Base-by-base conservation (phyloP, 2,329 filamentous ascomycete genomes). In the Atkinsonella hypoxylon region DNA sequence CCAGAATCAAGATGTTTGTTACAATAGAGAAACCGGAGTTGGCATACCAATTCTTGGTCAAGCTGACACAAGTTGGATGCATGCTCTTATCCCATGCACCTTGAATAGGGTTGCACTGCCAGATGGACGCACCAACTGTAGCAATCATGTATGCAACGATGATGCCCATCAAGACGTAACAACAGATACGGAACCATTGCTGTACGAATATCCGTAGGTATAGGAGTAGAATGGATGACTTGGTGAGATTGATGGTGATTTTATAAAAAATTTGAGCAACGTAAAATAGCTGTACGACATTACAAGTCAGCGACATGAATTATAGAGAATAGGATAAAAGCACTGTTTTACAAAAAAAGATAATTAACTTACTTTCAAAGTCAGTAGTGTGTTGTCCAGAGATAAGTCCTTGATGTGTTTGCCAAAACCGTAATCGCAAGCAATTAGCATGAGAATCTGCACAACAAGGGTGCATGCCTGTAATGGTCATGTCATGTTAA, bases 201-300 rank as follows among this genome's bases (percentile, higher is more conserved):
- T 72, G 66, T 20, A 72, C 63, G 52, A 79, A 79, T 45, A 78
- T 75, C 26, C 74, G 72, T 20, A 76, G 71, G 56, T 78, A 80
- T 17, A 79, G 67, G 3, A 76, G 62, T 7, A 78, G 59, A 48
- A 78, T 75, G 2, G 75, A 77, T 1, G 70, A 61, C 55, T 79
- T 79, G 2, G 73, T 76, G 32, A 76, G 61, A 57, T 74, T 76
- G 52, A 78, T 72, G 41, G 72, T 72, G 54, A 75, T 61, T 56
- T 78, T 78, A 62, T 79, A 79, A 52, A 75, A 72, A 48, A 74
- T 70, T 55, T 78, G 75, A 2, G 72, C 68, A 26, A 74, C 59
- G 53, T 72, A 77, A 58, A 77, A 78, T 18, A 70, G 59, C 74
- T 77, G 38, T 30, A 8, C 26, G 26, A 8, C 26, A 26, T 26